Base-by-base conservation (phyloP, 2,329 filamentous ascomycete genomes). In the Beauveria brongniartii region DNA sequence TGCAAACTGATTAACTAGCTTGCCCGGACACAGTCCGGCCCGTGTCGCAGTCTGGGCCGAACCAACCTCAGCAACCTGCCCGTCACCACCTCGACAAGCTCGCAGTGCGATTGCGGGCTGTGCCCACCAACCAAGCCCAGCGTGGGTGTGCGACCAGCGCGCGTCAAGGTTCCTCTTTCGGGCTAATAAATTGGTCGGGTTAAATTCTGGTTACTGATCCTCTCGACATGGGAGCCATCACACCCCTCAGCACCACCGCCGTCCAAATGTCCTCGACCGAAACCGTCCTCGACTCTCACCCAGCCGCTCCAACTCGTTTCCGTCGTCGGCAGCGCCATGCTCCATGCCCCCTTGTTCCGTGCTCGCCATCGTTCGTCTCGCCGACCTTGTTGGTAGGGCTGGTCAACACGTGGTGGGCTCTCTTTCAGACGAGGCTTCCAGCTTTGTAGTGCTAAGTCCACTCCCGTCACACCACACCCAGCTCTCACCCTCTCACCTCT, bases 401-500 rank as follows among this genome's bases (percentile, higher is more conserved):
- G 50, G 51, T 61, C 58, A 54, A 61, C 58, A 61, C 58, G 58
- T 61, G 58, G 51, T 44, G 51, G 50, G 24, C 58, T 61, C 51
- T 51, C 30, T 26, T 48, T 55, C 58, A 61, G 58, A 55, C 58
- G 58, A 61, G 58, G 58, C 58, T 61, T 61, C 58, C 58, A 54
- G 50, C 58, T 55, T 55, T 55, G 50, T 51, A 30, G 41, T 58
- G 50, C 43, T 34, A 55, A 20, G 58, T 50, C 58, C 51, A 59
- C 57, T 47, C 41, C 57, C 26, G 48, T 44, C 58, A 61, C 58
- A 48, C 58, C 58, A 55, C 51, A 46, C 34, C 58, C 41, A 47
- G 22, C 28, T 47, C 26, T 44, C 56, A 53, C 48, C 22, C 41
- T 48, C 24, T 37, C 37, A 41, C 41, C 22, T 34, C 30, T 34